Percentiles rank a stretch among this genome's conserved stretches.
Conservation (phyloP, 2,329 filamentous ascomycete genomes). For the Sporothrix pseudoabietina region DNA sequence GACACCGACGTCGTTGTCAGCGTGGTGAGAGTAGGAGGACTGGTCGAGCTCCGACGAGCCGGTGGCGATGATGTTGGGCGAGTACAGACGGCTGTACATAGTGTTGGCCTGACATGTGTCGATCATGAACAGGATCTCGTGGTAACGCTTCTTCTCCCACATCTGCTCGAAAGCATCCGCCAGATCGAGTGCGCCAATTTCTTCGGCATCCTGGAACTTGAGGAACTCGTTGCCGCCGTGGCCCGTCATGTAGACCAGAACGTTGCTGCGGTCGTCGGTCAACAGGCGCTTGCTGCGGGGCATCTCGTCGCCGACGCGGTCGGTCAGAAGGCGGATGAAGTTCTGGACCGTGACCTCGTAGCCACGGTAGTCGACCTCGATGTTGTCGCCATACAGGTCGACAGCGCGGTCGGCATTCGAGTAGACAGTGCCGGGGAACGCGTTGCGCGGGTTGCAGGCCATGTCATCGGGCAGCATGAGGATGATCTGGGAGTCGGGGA, state of each 20-base stretch:
- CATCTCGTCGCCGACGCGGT: slow-evolving; percentile 91
- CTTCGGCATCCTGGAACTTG: slow-evolving; percentile 97
- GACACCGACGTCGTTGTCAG: slow-evolving; percentile 95
- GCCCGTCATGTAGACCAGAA: slow-evolving; percentile 98
- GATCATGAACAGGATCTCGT: slow-evolving; percentile 99
- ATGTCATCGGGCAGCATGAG: slow-evolving; percentile 99
- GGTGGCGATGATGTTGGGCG: slow-evolving; percentile 95
- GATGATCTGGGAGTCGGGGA: slow-evolving; percentile 98
- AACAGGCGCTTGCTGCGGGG: slow-evolving; percentile 90
- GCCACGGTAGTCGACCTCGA: slow-evolving; percentile 96
- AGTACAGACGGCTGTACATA: slow-evolving; percentile 98
- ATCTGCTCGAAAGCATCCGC: slow-evolving; percentile 98
- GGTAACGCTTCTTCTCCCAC: slow-evolving; percentile 99
- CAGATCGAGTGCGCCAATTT: slow-evolving; percentile 93
- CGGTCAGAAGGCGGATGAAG: slow-evolving; percentile 93
- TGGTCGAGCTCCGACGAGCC: slow-evolving; percentile 96
- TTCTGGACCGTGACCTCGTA: slow-evolving; percentile 99
- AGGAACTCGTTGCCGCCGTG: slow-evolving; percentile 97
- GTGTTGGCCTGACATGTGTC: slow-evolving; percentile 99
- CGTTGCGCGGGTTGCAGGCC: slow-evolving; percentile 98
- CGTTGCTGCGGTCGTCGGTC: slow-evolving; percentile 94
- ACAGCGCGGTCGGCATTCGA: slow-evolving; percentile 96
- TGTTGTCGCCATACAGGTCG: slow-evolving; percentile 96
- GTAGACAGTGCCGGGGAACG: slow-evolving; percentile 96
- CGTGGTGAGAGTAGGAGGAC: slow-evolving; percentile 95